Percentiles rank a stretch among this genome's conserved stretches.
Evolutionary conservation across 148 eudicot species (phyloP).

Genomic region (Pharnaceum exiguum): DNA sequence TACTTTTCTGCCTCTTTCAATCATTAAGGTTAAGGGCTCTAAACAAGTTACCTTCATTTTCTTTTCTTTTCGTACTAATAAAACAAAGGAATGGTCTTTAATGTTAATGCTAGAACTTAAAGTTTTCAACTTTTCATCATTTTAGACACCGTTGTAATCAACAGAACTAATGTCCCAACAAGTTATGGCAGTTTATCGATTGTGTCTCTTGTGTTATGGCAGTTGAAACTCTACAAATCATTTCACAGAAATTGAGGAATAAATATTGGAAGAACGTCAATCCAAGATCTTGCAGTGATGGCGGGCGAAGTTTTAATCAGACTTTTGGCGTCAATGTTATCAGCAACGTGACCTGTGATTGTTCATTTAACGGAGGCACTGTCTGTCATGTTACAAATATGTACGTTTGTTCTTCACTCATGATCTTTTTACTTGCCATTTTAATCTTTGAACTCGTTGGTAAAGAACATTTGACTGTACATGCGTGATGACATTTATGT

Average conservation of each 20-base stretch:
- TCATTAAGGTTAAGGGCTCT: too few relatives aligned
- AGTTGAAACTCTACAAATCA: constrained; percentile 47
- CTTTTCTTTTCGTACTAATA: too few relatives aligned
- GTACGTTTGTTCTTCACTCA: constrained; percentile 34
- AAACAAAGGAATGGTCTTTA: too few relatives aligned
- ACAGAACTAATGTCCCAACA: too few relatives aligned
- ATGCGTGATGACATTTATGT: too few relatives aligned
- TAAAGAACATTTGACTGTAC: too few relatives aligned
- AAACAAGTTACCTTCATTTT: too few relatives aligned
- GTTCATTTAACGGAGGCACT: constrained; percentile 38
- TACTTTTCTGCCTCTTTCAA: too few relatives aligned
- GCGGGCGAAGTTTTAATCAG: constrained; percentile 20
- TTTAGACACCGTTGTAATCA: too few relatives aligned
- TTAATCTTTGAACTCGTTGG: background rate
- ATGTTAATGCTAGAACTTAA: too few relatives aligned
- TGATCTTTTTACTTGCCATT: background rate
- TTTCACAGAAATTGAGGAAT: constrained; percentile 44
- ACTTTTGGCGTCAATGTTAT: background rate
- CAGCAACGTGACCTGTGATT: constrained; percentile 58
- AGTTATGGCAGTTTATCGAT: too few relatives aligned
- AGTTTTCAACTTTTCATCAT: too few relatives aligned
- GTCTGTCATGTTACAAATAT: constrained; percentile 72
- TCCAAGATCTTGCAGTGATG: constrained; percentile 38
- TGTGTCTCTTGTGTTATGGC: constrained; percentile 12
- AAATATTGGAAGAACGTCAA: constrained; percentile 37